Evolutionary conservation across 164 flowering plant genomes (phyloP).

Genomic region (Buxus sempervirens): DNA sequence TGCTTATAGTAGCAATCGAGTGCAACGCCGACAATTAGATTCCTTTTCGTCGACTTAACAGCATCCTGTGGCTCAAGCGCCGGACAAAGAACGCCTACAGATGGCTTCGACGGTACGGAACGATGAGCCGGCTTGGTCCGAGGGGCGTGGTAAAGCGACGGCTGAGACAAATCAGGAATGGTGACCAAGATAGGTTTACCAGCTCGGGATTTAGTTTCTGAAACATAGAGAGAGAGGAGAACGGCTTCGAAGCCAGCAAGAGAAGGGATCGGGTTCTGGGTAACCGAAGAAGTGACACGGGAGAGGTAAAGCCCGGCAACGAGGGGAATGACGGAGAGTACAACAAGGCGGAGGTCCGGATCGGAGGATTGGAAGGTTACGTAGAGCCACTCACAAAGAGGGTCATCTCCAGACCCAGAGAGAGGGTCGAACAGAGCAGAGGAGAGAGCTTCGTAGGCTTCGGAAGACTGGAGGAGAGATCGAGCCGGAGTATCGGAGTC

Average conservation of each 20-base stretch:
- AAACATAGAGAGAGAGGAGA: constrained; percentile 57
- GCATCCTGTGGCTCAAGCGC: constrained; percentile 61
- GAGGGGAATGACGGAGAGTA: constrained; percentile 75
- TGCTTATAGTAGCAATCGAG: constrained; percentile 56
- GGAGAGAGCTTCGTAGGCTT: constrained; percentile 54
- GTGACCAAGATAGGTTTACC: constrained; percentile 67
- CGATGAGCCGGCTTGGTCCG: constrained; percentile 18
- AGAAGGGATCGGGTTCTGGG: constrained; percentile 34
- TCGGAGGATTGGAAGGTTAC: constrained; percentile 81
- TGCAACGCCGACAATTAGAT: constrained; percentile 48
- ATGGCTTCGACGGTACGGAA: constrained; percentile 9
- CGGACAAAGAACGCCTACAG: constrained; percentile 51
- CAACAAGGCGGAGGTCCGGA: constrained; percentile 80
- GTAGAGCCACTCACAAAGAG: constrained; percentile 95
- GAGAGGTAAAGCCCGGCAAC: constrained; percentile 70
- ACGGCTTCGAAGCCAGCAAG: constrained; percentile 92
- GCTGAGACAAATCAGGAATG: constrained; percentile 76
- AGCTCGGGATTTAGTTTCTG: constrained; percentile 61
- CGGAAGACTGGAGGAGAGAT: constrained; percentile 65
- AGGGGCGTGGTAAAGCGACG: constrained; percentile 83
- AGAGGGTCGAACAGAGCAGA: constrained; percentile 42
- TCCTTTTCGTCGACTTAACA: constrained; percentile 59
- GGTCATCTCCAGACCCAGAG: constrained; percentile 83
- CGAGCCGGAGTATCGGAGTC: constrained; percentile 91
- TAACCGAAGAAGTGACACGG: constrained; percentile 39